Conservation (phyloP, 1,284 basidiomycete species). For the Tilletia setariae region DNA sequence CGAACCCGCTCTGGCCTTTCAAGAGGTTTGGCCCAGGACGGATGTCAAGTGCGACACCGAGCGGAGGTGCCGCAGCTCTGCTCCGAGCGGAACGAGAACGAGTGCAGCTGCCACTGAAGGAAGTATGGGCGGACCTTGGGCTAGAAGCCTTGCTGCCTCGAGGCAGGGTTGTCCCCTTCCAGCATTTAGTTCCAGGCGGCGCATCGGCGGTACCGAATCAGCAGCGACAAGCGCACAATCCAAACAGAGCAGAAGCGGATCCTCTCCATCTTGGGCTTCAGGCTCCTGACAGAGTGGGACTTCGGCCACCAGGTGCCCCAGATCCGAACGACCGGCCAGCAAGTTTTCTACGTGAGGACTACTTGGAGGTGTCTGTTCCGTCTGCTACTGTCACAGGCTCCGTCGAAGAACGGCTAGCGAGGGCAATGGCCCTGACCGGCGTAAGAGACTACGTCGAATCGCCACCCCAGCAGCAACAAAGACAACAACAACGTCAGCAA, state of each 20-base stretch:
- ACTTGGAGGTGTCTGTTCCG: not conserved
- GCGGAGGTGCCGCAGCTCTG: constrained; percentile 22
- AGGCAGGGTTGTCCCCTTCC: constrained; percentile 10
- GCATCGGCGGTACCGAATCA: not conserved
- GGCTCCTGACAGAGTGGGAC: constrained; percentile 3
- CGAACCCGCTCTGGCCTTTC: constrained; percentile 37
- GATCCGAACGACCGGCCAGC: not conserved
- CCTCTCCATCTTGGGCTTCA: constrained; percentile 5
- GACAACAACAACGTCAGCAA: no score
- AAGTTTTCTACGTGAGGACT: constrained; percentile 5
- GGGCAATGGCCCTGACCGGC: constrained; percentile 8
- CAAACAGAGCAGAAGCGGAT: constrained; percentile 1
- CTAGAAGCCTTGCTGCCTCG: constrained; percentile 36
- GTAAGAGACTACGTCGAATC: constrained; percentile 3
- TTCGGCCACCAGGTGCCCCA: not conserved
- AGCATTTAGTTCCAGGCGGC: not conserved
- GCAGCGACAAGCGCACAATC: not conserved
- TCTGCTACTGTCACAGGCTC: not conserved
- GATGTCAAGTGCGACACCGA: constrained; percentile 27
- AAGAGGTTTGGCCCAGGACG: constrained; percentile 34
- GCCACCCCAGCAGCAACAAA: not conserved
- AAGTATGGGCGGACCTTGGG: constrained; percentile 44
- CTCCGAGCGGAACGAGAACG: constrained; percentile 30
- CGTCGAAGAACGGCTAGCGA: constrained; percentile 1
- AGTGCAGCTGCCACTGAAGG: constrained; percentile 26